Evolutionary conservation across 768 basidiomycete species (phyloP).

Genomic region (Paxillus ammoniavirescens): DNA sequence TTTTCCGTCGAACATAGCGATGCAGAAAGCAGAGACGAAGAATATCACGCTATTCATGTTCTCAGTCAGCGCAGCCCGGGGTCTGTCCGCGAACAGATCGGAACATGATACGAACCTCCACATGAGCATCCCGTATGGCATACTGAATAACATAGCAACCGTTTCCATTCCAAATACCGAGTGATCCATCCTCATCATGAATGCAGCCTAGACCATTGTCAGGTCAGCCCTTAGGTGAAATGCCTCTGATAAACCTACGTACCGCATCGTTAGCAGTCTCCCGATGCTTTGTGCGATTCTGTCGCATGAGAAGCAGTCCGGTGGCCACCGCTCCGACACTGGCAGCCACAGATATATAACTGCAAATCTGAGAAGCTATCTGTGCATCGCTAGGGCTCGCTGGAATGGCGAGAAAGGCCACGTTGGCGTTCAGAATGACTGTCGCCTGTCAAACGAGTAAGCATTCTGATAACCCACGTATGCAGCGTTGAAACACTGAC

Average conservation of each 20-base stretch:
- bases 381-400: not conserved
- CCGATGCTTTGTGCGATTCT: conserved; percentile 31
- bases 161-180: conserved; percentile 21
- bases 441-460: conserved; percentile 35
- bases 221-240: too few relatives aligned
- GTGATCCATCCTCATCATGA: not conserved
- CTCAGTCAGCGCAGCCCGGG: not conserved
- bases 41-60: not conserved
- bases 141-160: conserved; percentile 31
- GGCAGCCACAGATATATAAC: conserved; percentile 37
- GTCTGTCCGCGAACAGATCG: not conserved
- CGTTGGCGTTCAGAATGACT: conserved; percentile 50
- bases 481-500: conserved; percentile 28
- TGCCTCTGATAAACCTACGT: conserved; percentile 3
- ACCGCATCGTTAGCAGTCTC: conserved; percentile 30
- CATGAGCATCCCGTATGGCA: conserved; percentile 33
- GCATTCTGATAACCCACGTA: not conserved
- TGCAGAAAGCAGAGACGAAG: not conserved
- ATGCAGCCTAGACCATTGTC: not conserved
- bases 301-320: conserved; percentile 35
- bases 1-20: not conserved
- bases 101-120: conserved; percentile 19
- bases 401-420: conserved; percentile 49
- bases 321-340: conserved; percentile 35
- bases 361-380: conserved; percentile 30